Percentiles rank a stretch among this genome's conserved stretches.
These are phyloP conservation scores for Mycena capillaripes DNA, from an alignment of 768 basidiomycete species.

Conservation along the genomic window DNA sequence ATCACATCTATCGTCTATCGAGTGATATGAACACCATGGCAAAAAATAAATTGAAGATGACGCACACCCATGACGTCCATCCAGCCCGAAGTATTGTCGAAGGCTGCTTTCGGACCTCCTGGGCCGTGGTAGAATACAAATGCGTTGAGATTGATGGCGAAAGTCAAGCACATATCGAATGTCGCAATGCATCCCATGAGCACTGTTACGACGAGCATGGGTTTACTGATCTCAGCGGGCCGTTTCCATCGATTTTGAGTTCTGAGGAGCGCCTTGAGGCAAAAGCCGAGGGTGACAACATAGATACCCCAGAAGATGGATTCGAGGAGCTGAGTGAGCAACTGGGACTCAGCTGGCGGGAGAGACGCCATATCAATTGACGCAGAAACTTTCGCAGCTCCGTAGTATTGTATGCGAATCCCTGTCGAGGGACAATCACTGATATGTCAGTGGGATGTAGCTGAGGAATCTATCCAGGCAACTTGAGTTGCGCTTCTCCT, in stretches of 20 bases:
- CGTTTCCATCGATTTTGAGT: background rate
- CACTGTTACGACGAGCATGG: slow-evolving; percentile 17
- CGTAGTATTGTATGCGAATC: background rate
- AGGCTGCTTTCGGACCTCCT: background rate
- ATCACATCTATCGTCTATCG: background rate
- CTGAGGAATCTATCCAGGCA: background rate
- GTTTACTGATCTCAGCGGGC: background rate
- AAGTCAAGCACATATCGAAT: slow-evolving; percentile 10
- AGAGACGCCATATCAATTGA: background rate
- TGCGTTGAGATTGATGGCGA: slow-evolving; percentile 5
- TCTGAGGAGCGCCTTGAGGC: background rate
- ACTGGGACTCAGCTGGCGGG: background rate
- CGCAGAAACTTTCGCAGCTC: background rate
- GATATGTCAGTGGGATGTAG: background rate
- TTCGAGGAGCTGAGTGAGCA: slow-evolving; percentile 13
- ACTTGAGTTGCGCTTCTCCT: background rate
- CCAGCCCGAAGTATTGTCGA: slow-evolving; percentile 20
- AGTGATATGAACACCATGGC: background rate
- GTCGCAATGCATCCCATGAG: slow-evolving; percentile 25
- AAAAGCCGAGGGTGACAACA: slow-evolving; percentile 4
- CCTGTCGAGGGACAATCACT: background rate
- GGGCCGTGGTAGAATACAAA: slow-evolving; percentile 15
- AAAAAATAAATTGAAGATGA: background rate
- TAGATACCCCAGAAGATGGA: slow-evolving; percentile 26
- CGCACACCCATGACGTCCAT: slow-evolving; percentile 21